phyloP scores from a whole-genome alignment of 495 filamentous ascomycete genomes.

The Hyphodiscus hymeniophilus region DNA sequence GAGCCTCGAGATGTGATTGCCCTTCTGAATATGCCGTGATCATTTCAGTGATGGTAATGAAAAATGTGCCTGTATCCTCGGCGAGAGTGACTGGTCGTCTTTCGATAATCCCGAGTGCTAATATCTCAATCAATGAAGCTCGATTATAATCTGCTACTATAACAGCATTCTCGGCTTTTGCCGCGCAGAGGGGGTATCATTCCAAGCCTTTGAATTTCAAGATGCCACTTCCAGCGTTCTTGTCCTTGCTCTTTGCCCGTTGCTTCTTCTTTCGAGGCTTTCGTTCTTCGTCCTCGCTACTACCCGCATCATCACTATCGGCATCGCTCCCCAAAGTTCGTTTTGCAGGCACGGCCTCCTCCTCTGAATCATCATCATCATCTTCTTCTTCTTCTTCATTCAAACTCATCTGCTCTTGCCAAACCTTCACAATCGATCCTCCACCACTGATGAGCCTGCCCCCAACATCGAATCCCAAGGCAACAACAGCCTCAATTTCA shows the following conservation, averaged over 20 bases:
- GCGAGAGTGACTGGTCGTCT: too few relatives aligned
- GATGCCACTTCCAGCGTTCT: slow-evolving; percentile 48
- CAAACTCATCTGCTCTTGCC: slow-evolving; percentile 50
- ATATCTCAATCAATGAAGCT: too few relatives aligned
- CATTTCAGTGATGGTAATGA: too few relatives aligned
- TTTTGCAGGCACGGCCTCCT: slow-evolving; percentile 26
- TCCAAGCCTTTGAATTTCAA: slow-evolving; percentile 59
- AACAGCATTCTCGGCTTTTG: too few relatives aligned
- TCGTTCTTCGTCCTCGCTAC: slow-evolving; percentile 22
- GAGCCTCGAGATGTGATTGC: too few relatives aligned
- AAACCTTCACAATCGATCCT: slow-evolving; percentile 76
- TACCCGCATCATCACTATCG: slow-evolving; percentile 21
- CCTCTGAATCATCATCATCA: slow-evolving; percentile 31
- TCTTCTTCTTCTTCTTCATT: slow-evolving; percentile 33
- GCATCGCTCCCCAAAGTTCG: slow-evolving; percentile 8
- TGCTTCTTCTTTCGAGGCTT: slow-evolving; percentile 43
- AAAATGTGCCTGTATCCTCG: too few relatives aligned
- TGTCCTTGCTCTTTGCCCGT: slow-evolving; percentile 48
- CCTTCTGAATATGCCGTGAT: too few relatives aligned
- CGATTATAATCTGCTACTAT: too few relatives aligned
- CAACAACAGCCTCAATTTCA: slow-evolving; percentile 73
- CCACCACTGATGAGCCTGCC: slow-evolving; percentile 83
- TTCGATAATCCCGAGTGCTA: too few relatives aligned
- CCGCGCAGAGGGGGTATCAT: slow-evolving; percentile 1
- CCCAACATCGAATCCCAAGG: slow-evolving; percentile 70